Evolutionary conservation across 2,329 filamentous ascomycete genomes (phyloP).

Genomic region (Proliferodiscus dingleyae): DNA sequence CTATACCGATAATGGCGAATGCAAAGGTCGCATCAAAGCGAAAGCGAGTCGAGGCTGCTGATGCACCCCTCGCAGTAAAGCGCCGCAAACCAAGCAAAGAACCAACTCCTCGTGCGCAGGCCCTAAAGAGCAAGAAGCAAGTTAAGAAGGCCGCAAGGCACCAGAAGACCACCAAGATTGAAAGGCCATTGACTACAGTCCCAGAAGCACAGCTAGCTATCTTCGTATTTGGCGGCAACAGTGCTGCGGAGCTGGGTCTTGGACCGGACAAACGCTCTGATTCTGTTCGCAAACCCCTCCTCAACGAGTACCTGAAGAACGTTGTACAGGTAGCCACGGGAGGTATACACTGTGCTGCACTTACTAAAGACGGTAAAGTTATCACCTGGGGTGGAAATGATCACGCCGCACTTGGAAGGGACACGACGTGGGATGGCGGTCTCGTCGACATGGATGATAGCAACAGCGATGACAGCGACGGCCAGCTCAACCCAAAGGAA

Average conservation of each 20-base stretch:
- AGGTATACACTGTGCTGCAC: constrained; percentile 74
- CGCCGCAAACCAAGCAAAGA: too few species aligned
- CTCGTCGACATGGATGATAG: constrained; percentile 26
- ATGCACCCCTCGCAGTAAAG: too few species aligned
- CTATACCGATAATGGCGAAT: too few species aligned
- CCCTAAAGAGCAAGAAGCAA: too few species aligned
- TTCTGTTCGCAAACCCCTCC: not conserved
- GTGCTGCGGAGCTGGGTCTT: not conserved
- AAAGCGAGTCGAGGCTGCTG: too few species aligned
- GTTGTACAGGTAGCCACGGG: not conserved
- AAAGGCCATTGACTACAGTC: not conserved
- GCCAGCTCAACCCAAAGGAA: constrained; percentile 63
- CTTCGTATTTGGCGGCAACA: not conserved
- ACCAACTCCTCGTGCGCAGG: too few species aligned
- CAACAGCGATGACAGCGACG: constrained; percentile 36
- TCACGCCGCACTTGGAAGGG: constrained; percentile 71
- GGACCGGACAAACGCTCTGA: not conserved
- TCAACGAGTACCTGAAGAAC: not conserved
- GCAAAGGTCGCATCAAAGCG: too few species aligned
- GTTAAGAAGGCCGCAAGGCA: too few species aligned
- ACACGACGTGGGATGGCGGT: constrained; percentile 42
- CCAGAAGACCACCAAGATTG: not conserved
- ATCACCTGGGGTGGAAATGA: constrained; percentile 87
- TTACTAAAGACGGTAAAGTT: constrained; percentile 77
- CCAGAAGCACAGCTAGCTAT: not conserved